These are phyloP conservation scores for Azolla pinnata DNA, from an alignment of 75 land plant genomes.

Conservation along the genomic window DNA sequence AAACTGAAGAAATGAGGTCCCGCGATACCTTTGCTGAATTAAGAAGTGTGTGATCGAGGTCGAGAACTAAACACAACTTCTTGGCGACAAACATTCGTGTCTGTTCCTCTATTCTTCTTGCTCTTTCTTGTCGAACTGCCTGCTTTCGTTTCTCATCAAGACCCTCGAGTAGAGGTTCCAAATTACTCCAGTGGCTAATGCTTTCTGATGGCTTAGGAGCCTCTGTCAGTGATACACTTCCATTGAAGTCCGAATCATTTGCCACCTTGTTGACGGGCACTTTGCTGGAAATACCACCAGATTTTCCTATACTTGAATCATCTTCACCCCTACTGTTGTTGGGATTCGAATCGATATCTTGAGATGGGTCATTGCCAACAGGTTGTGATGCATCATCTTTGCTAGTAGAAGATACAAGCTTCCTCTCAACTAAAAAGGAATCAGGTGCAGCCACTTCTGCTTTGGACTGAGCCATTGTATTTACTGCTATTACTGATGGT, in stretches of 20 bases:
- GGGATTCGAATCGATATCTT: constrained; percentile 3
- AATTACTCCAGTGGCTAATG: constrained; percentile 50
- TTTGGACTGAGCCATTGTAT: too few relatives aligned
- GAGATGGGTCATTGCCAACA: constrained; percentile 1
- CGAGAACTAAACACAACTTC: constrained; percentile 89
- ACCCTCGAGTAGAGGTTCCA: constrained; percentile 64
- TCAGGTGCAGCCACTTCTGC: too few relatives aligned
- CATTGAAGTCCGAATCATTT: constrained; percentile 3
- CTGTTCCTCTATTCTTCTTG: constrained; percentile 84
- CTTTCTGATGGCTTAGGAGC: constrained; percentile 12
- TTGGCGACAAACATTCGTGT: constrained; percentile 76
- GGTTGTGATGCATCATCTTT: too few relatives aligned
- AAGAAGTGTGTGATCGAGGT: constrained; percentile 95
- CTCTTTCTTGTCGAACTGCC: constrained; percentile 68
- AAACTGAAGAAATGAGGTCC: neutral
- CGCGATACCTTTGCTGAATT: constrained; percentile 84
- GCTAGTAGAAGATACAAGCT: too few relatives aligned
- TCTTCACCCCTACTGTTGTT: neutral
- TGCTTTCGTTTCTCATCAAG: constrained; percentile 64
- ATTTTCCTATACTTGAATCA: neutral
- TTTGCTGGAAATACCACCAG: constrained; percentile 1
- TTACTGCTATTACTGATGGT: too few relatives aligned
- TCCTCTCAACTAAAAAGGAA: too few relatives aligned
- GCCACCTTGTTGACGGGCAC: constrained; percentile 2
- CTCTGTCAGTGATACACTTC: constrained; percentile 15